Base-by-base conservation (phyloP, 441 rosid species). In the Eutrema salsugineum region DNA sequence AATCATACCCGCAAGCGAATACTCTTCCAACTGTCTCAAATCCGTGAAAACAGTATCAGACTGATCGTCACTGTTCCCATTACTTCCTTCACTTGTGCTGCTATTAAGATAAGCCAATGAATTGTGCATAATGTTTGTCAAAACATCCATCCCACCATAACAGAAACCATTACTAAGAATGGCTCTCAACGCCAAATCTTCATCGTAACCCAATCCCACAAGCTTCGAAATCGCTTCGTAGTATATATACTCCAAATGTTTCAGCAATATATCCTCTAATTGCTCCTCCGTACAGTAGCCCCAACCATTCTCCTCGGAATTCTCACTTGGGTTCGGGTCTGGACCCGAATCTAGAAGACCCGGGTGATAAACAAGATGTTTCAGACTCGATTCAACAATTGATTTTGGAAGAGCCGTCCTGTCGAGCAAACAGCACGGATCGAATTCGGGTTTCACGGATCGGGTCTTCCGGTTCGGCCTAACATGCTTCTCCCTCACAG, bases 131-230 rank as follows among this genome's bases (percentile, higher is more conserved):
- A 92, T 87, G 75, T 89, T 94, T 6, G 91, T 84, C 76, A 89
- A 75, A 55, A 87, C 93, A 85, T 92, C 99, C 97, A 81, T 86
- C 30, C 85, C 97, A 38, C 99, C 97, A 74, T 86, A 90, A 66
- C 94, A 87, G 66, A 85, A 86, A 17, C 99, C 96, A 63, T 86
- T 85, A 11, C 86, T 82, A 84, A 92, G 77, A 17, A 90, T 77
- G 11, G 94, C 97, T 77, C 80, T 84, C 17, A 89, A 79, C 2
- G 96, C 94, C 47, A 78, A 85, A 56, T 86, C 97, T 67, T 84
- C 93, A 60, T 80, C 90, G 61, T 91, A 90, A 39, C 97, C 98
- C 68, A 86, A 77, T 0, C 73, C 72, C 68, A 86, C 81, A 61
- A 94, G 89, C 88, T 90, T 87, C 17, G 88, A 70, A 19, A 94